Conservation (phyloP, 345 rosid genomes). For the Populus deltoides region DNA sequence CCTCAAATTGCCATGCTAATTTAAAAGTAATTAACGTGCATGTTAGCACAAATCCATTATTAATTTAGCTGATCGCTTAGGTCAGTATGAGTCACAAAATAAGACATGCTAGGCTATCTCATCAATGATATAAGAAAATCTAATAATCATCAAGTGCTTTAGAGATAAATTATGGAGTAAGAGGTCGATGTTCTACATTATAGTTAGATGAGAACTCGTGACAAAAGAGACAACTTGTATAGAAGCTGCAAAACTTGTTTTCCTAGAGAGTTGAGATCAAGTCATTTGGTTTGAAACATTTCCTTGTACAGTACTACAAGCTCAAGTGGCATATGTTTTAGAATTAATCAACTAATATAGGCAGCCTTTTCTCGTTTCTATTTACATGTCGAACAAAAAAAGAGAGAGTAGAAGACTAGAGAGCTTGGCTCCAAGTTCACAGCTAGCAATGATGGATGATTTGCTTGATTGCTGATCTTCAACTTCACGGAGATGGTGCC, state of each 20-base stretch:
- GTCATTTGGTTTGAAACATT: neutral
- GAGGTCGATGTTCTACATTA: too few species aligned
- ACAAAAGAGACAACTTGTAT: too few species aligned
- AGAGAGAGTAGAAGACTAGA: neutral
- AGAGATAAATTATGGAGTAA: neutral
- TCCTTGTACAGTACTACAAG: neutral
- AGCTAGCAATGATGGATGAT: neutral
- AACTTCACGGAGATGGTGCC: neutral
- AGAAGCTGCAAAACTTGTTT: neutral
- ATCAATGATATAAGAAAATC: too few species aligned
- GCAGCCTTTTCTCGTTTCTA: neutral
- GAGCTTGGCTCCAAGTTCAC: neutral
- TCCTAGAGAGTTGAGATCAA: neutral
- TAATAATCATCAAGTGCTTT: neutral
- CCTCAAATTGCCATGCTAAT: neutral
- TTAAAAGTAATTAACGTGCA: too few species aligned
- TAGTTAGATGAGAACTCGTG: neutral
- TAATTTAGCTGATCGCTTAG: neutral
- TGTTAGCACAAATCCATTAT: too few species aligned
- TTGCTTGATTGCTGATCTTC: neutral
- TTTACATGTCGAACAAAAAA: neutral
- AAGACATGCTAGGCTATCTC: neutral
- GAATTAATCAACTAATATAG: neutral
- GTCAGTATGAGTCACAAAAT: neutral
- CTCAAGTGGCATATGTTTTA: neutral